Evolutionary conservation across 1,139 yeast genomes (phyloP).

Genomic region (Magnusiomyces ingens): DNA sequence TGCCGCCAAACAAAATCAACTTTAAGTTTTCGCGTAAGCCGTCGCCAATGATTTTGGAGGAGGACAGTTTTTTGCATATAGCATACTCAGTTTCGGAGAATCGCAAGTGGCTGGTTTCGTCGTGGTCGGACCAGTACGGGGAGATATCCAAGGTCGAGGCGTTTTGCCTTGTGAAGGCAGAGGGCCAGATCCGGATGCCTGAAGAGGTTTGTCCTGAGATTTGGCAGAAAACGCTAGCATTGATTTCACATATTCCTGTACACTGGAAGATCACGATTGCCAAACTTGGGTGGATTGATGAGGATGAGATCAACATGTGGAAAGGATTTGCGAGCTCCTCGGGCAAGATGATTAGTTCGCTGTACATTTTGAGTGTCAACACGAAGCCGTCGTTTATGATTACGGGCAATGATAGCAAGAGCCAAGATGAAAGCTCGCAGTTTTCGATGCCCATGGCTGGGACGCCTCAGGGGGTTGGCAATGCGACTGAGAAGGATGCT

Average conservation of each 20-base stretch:
- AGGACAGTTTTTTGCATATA: slow-evolving; percentile 74
- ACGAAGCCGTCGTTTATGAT: slow-evolving; percentile 53
- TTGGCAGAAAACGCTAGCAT: slow-evolving; percentile 46
- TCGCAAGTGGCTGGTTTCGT: slow-evolving; percentile 75
- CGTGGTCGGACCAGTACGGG: slow-evolving; percentile 88
- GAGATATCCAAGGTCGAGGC: slow-evolving; percentile 55
- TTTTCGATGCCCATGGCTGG: slow-evolving; percentile 24
- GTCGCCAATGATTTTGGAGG: slow-evolving; percentile 40
- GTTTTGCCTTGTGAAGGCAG: slow-evolving; percentile 32
- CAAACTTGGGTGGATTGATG: slow-evolving; percentile 33
- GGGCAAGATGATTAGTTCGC: slow-evolving; percentile 49
- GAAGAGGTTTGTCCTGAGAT: slow-evolving; percentile 54
- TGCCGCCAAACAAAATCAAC: slow-evolving; percentile 37
- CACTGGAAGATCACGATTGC: slow-evolving; percentile 34
- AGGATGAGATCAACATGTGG: slow-evolving; percentile 33
- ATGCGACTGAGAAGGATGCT: slow-evolving; percentile 4
- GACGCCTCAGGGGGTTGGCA: slow-evolving; percentile 12
- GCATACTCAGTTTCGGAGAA: slow-evolving; percentile 81
- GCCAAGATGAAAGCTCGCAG: slow-evolving; percentile 28
- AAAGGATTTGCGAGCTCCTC: slow-evolving; percentile 16
- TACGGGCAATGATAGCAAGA: no score
- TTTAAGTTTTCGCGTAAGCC: slow-evolving; percentile 45
- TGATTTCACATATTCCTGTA: slow-evolving; percentile 27
- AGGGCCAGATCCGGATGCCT: slow-evolving; percentile 30
- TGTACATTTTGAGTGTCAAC: slow-evolving; percentile 67